Evolutionary conservation across 257 asterid species (phyloP).

Genomic region (Mitragyna speciosa): DNA sequence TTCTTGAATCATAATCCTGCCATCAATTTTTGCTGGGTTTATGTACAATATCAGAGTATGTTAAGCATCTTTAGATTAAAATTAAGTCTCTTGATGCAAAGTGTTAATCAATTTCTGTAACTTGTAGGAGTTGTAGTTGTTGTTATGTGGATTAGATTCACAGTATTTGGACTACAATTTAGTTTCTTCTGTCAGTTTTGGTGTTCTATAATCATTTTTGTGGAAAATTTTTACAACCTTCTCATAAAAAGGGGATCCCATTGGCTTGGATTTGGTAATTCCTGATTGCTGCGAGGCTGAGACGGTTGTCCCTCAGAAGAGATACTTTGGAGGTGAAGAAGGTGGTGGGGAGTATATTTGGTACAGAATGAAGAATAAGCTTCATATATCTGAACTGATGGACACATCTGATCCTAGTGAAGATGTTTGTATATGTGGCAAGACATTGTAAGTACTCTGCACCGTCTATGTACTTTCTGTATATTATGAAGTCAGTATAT

Average conservation of each 20-base stretch:
- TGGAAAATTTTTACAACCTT: constrained; percentile 14
- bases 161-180: background rate
- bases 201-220: background rate
- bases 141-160: background rate
- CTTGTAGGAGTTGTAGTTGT: no score
- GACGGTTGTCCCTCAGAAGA: constrained; percentile 65
- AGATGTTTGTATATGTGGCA: constrained; percentile 50
- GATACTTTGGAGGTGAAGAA: constrained; percentile 87
- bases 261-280: constrained; percentile 67
- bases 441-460: constrained; percentile 54
- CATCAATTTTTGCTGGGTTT: background rate
- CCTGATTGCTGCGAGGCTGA: constrained; percentile 84
- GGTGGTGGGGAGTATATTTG: constrained; percentile 81
- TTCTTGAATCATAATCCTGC: background rate
- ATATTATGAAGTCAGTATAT: background rate
- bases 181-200: background rate
- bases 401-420: constrained; percentile 49
- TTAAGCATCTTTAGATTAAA: no score
- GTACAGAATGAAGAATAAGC: constrained; percentile 73
- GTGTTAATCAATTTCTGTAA: no score
- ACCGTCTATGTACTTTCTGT: background rate
- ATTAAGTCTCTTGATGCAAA: no score
- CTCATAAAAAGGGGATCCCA: constrained; percentile 67
- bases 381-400: constrained; percentile 54
- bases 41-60: background rate